These are phyloP conservation scores for Marasmius oreades DNA, from an alignment of 1,284 basidiomycete genomes.

Conservation along the genomic window DNA sequence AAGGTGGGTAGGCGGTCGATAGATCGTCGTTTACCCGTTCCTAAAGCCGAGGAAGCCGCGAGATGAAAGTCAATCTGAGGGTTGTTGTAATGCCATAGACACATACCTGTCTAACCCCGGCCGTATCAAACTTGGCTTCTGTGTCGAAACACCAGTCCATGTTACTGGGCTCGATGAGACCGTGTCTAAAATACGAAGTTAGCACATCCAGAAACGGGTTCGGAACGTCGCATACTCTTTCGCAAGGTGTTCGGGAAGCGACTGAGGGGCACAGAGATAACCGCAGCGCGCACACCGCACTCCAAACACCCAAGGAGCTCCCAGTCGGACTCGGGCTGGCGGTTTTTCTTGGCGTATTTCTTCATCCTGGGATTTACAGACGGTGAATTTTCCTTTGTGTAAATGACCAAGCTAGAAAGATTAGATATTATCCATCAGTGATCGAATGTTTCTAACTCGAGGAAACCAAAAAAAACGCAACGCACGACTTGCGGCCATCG, in stretches of 20 bases:
- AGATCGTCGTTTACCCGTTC: too few relatives aligned
- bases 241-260: neutral
- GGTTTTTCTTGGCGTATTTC: neutral
- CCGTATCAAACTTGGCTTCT: neutral
- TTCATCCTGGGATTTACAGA: neutral
- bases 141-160: neutral
- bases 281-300: neutral
- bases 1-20: too few relatives aligned
- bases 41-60: too few relatives aligned
- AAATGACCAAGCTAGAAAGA: neutral
- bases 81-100: too few relatives aligned
- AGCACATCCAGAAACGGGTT: neutral
- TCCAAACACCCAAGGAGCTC: neutral
- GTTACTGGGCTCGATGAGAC: neutral
- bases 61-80: too few relatives aligned
- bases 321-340: neutral
- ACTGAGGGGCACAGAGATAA: neutral
- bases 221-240: neutral
- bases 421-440: neutral
- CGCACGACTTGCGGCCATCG: neutral
- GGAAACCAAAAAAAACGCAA: neutral
- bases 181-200: neutral
- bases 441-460: neutral
- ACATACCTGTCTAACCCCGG: too few relatives aligned
- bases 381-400: neutral